A percentile compares a stretch with the other conserved stretches of the same genome.
phyloP scores from a whole-genome alignment of 2,329 filamentous ascomycete genomes.

The Malbranchea zuffiana region DNA sequence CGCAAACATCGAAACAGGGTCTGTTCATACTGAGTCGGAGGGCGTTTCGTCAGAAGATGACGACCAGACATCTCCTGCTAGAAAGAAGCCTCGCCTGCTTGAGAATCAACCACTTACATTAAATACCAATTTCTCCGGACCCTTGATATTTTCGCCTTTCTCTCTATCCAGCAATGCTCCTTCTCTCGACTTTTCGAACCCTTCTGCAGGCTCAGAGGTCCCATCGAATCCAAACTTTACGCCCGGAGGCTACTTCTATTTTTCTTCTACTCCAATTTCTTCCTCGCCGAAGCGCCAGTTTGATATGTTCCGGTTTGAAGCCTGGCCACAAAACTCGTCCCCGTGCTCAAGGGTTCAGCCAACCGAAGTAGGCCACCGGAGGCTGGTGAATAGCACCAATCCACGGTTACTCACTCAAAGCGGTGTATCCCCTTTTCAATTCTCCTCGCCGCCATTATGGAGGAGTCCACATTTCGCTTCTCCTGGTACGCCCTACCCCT shows the following conservation, averaged over 20 bases:
- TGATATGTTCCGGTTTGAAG: slow-evolving; percentile 4
- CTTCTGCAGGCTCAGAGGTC: slow-evolving; percentile 61
- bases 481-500: background rate
- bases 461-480: background rate
- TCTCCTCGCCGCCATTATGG: slow-evolving; percentile 1
- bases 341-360: slow-evolving; percentile 44
- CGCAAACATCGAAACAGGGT: background rate
- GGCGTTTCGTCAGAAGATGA: slow-evolving; percentile 8
- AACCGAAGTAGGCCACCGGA: slow-evolving; percentile 4
- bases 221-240: slow-evolving; percentile 51
- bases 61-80: slow-evolving; percentile 1
- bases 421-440: slow-evolving; percentile 2
- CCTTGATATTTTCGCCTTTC: slow-evolving; percentile 63
- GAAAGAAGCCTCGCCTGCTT: slow-evolving; percentile 9
- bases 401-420: background rate
- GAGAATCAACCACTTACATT: slow-evolving; percentile 12
- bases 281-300: slow-evolving; percentile 30
- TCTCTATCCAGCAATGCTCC: slow-evolving; percentile 51
- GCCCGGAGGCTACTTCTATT: slow-evolving; percentile 53
- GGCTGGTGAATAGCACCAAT: slow-evolving; percentile 5
- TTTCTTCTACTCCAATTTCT: slow-evolving; percentile 59
- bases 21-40: background rate
- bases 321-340: slow-evolving; percentile 35
- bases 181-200: slow-evolving; percentile 53
- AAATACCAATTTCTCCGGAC: slow-evolving; percentile 32